These are phyloP conservation scores for Vanrija pseudolonga DNA, from an alignment of 1,284 basidiomycete species.

Conservation along the genomic window DNA sequence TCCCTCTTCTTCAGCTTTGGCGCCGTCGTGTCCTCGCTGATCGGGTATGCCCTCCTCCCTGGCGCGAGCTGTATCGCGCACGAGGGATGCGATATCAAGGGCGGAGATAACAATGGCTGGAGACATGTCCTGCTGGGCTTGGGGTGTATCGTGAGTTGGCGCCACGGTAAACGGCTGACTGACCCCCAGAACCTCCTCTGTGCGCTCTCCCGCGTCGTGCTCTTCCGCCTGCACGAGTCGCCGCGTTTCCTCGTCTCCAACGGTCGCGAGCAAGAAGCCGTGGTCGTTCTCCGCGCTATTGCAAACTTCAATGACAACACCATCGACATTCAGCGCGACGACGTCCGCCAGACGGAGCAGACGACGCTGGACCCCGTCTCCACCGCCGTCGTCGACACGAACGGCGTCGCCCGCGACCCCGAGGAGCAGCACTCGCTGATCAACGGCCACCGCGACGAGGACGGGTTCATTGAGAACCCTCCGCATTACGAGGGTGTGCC, in stretches of 20 bases:
- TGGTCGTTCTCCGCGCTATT: conserved; percentile 75
- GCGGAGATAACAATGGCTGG: conserved; percentile 75
- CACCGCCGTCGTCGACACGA: background rate
- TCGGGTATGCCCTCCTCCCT: conserved; percentile 74
- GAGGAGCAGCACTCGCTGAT: conserved; percentile 9
- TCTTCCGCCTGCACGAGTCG: conserved; percentile 89
- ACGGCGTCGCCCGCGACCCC: background rate
- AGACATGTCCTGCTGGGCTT: conserved; percentile 71
- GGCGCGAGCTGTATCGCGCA: conserved; percentile 61
- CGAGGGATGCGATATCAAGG: conserved; percentile 54
- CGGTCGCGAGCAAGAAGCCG: conserved; percentile 73
- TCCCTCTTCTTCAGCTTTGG: conserved; percentile 94
- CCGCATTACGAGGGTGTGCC: too few relatives aligned
- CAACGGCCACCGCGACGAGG: background rate
- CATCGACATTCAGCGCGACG: conserved; percentile 62
- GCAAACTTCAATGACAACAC: conserved; percentile 76
- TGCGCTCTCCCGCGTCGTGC: conserved; percentile 77
- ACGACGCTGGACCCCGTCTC: background rate
- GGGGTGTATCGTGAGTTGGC: conserved; percentile 62
- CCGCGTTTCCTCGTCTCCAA: conserved; percentile 85
- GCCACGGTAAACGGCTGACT: background rate
- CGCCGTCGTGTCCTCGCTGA: conserved; percentile 73
- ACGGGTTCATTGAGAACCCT: too few relatives aligned
- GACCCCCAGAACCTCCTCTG: conserved; percentile 70
- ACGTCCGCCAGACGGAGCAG: conserved; percentile 53